These are phyloP conservation scores for Zasmidium citrigriseum DNA, from an alignment of 2,329 filamentous ascomycete species.

Conservation along the genomic window DNA sequence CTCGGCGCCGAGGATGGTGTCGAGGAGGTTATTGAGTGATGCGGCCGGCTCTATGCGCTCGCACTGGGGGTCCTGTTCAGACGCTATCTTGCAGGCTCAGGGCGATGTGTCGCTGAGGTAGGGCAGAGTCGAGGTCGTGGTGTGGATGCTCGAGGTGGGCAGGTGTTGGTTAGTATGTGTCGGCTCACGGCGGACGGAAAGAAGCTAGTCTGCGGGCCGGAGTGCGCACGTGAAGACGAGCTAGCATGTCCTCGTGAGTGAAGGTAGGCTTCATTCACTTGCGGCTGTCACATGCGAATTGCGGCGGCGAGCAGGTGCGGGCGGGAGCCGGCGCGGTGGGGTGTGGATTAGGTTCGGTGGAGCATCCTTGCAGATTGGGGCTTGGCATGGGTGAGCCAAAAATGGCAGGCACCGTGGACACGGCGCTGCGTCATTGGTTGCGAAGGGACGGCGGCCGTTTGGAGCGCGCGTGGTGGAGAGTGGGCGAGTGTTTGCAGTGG, in stretches of 20 bases:
- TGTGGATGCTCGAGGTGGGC: not conserved
- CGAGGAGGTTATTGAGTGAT: not conserved
- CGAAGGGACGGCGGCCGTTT: not conserved
- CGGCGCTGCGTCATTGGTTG: conserved; percentile 1
- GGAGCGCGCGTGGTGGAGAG: not conserved
- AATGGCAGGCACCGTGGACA: not conserved
- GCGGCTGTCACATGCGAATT: not conserved
- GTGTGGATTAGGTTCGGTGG: not conserved
- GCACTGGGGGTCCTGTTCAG: not conserved
- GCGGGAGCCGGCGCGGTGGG: not conserved
- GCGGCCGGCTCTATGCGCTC: not conserved
- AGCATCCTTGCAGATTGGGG: not conserved
- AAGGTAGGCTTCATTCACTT: not conserved
- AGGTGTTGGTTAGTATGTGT: not conserved
- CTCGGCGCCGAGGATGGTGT: not conserved
- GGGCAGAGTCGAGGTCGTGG: too few relatives aligned
- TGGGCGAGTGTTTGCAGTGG: not conserved
- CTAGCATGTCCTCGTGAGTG: not conserved
- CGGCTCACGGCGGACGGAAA: not conserved
- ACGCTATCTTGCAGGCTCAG: not conserved
- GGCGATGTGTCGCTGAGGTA: not conserved
- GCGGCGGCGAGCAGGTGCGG: not conserved
- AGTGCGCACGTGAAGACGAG: not conserved
- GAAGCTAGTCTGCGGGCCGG: too few relatives aligned
- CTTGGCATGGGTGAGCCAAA: conserved; percentile 1